phyloP scores from a whole-genome alignment of 306 rosid genomes.

The Cicer chorassanicum region DNA sequence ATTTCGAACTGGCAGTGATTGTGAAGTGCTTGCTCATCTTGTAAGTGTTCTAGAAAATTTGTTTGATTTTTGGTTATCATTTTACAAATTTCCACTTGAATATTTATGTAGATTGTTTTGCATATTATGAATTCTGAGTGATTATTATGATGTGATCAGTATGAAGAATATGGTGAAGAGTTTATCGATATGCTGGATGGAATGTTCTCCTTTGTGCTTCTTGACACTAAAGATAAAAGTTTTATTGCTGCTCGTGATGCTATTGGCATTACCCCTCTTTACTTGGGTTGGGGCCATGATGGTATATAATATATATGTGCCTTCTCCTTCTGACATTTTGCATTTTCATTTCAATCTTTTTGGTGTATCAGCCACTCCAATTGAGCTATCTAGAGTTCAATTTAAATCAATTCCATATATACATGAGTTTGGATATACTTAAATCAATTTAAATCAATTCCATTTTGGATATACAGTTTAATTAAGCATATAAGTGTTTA shows the following conservation, averaged over 20 bases:
- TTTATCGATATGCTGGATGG: conserved; percentile 95
- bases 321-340: conserved; percentile 12
- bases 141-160: conserved; percentile 56
- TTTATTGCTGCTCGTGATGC: conserved; percentile 95
- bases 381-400: conserved; percentile 19
- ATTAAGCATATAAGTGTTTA: no score
- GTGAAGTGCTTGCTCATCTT: conserved; percentile 98
- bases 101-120: background rate
- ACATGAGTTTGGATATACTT: conserved; percentile 29
- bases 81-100: conserved; percentile 12
- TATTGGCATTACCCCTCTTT: conserved; percentile 89
- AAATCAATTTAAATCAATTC: background rate
- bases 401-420: conserved; percentile 31
- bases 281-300: conserved; percentile 98
- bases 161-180: conserved; percentile 93
- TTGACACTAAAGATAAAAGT: conserved; percentile 81
- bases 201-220: conserved; percentile 93
- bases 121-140: background rate
- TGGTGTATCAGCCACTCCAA: conserved; percentile 13
- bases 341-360: conserved; percentile 11
- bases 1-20: conserved; percentile 90
- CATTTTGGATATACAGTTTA: no score
- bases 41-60: conserved; percentile 61
- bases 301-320: conserved; percentile 65
- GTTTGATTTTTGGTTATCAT: conserved; percentile 6